Conservation (phyloP, 192 early-diverging fungal genomes). For the Chytriomyces sp. region DNA sequence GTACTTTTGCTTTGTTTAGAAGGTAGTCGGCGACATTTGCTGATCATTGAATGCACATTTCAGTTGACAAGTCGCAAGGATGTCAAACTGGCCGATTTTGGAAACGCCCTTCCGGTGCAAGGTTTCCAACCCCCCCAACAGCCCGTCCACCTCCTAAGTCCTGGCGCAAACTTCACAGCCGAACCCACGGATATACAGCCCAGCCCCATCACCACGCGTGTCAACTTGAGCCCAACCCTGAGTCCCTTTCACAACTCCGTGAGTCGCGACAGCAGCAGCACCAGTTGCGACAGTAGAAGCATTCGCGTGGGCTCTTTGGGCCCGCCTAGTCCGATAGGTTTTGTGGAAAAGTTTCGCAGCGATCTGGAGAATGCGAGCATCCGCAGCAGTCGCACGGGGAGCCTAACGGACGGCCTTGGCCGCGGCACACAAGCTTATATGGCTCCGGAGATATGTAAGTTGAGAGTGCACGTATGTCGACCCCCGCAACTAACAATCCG, state of each 20-base stretch:
- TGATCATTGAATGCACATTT: neutral
- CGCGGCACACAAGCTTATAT: slow-evolving; percentile 52
- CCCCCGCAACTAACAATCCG: neutral
- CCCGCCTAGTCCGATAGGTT: neutral
- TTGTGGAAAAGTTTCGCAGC: neutral
- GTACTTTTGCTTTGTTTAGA: neutral
- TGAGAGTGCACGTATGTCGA: neutral
- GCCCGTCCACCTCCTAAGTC: neutral
- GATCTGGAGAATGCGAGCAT: slow-evolving; percentile 6
- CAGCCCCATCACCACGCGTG: neutral
- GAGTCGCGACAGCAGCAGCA: neutral
- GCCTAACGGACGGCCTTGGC: slow-evolving; percentile 46
- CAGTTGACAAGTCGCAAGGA: slow-evolving; percentile 50
- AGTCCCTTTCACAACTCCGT: neutral
- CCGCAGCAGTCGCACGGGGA: slow-evolving; percentile 21
- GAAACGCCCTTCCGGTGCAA: slow-evolving; percentile 55
- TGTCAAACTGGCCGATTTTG: slow-evolving; percentile 55
- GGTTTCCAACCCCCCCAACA: slow-evolving; percentile 22
- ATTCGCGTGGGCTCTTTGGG: neutral
- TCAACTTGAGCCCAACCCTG: neutral
- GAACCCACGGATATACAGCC: neutral
- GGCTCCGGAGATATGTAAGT: slow-evolving; percentile 48
- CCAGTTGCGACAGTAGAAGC: neutral
- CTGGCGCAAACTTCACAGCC: neutral
- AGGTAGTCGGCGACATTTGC: too few relatives aligned